A percentile compares a stretch with the other conserved stretches of the same genome.
Evolutionary conservation across 345 rosid species (phyloP).

Genomic region (Brassica rapa): DNA sequence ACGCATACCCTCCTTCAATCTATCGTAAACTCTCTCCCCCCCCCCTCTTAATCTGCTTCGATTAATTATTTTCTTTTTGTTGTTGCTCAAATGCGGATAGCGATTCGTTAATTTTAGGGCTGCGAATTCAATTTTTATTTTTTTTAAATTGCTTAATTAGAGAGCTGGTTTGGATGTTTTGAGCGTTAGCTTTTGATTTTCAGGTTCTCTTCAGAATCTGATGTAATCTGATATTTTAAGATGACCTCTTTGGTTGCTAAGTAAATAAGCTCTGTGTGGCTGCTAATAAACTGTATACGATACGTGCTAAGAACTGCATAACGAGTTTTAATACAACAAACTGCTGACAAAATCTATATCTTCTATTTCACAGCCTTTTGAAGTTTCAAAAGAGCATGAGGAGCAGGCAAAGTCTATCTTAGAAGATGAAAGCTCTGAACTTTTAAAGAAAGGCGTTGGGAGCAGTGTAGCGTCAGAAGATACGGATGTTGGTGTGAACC

Average conservation of each 20-base stretch:
- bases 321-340: neutral
- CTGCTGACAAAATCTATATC: neutral
- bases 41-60: neutral
- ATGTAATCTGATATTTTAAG: neutral
- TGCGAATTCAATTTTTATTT: neutral
- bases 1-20: slow-evolving; percentile 62
- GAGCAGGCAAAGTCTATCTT: slow-evolving; percentile 60
- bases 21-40: slow-evolving; percentile 38
- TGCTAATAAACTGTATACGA: neutral
- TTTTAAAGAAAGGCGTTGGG: slow-evolving; percentile 31
- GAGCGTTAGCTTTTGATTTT: neutral
- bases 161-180: neutral
- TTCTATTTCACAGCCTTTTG: slow-evolving; percentile 50
- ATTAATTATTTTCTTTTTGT: neutral
- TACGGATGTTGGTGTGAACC: slow-evolving; percentile 34
- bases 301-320: neutral
- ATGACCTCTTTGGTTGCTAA: neutral
- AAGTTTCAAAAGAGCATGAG: slow-evolving; percentile 48
- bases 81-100: neutral
- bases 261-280: neutral
- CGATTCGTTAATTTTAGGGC: neutral
- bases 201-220: neutral
- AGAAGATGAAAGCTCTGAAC: slow-evolving; percentile 35
- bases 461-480: slow-evolving; percentile 22
- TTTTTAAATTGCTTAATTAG: neutral